phyloP scores from a whole-genome alignment of 2,329 filamentous ascomycete species.

The Beauveria medogensis region DNA sequence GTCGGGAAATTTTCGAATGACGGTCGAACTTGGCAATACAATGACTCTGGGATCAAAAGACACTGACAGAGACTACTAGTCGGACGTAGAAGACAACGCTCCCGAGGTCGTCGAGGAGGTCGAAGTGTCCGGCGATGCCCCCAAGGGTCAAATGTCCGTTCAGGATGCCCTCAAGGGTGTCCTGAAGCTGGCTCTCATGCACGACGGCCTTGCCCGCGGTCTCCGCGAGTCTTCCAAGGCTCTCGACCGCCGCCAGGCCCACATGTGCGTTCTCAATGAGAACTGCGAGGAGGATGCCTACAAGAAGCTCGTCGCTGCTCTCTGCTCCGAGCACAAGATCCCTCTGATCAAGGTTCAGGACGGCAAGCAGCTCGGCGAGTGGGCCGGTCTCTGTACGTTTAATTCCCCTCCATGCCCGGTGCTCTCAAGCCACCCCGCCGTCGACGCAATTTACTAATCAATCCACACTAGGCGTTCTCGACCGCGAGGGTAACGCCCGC shows the following conservation, averaged over 20 bases:
- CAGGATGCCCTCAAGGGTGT: conserved; percentile 98
- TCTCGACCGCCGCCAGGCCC: conserved; percentile 94
- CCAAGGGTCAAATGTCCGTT: conserved; percentile 93
- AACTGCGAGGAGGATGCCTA: conserved; percentile 99
- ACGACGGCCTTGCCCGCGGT: conserved; percentile 97
- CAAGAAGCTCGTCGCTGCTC: conserved; percentile 99
- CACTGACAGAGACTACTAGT: conserved; percentile 44
- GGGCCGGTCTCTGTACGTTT: conserved; percentile 96
- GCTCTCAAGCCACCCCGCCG: neutral
- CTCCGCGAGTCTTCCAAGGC: conserved; percentile 98
- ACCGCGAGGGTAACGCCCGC: conserved; percentile 98
- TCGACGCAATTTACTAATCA: conserved; percentile 16
- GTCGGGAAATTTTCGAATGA: neutral
- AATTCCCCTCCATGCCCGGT: neutral
- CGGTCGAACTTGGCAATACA: neutral
- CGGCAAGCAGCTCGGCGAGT: conserved; percentile 99
- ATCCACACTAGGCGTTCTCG: conserved; percentile 68
- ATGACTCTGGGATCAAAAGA: neutral
- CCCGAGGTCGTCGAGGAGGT: conserved; percentile 82
- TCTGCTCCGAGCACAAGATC: conserved; percentile 99
- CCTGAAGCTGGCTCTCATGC: conserved; percentile 96
- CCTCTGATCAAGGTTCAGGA: conserved; percentile 99
- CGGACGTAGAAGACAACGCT: conserved; percentile 99
- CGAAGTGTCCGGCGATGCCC: conserved; percentile 88
- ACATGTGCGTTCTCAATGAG: conserved; percentile 99